Base-by-base conservation (phyloP, 2,329 filamentous ascomycete species). In the Claviceps citrina region DNA sequence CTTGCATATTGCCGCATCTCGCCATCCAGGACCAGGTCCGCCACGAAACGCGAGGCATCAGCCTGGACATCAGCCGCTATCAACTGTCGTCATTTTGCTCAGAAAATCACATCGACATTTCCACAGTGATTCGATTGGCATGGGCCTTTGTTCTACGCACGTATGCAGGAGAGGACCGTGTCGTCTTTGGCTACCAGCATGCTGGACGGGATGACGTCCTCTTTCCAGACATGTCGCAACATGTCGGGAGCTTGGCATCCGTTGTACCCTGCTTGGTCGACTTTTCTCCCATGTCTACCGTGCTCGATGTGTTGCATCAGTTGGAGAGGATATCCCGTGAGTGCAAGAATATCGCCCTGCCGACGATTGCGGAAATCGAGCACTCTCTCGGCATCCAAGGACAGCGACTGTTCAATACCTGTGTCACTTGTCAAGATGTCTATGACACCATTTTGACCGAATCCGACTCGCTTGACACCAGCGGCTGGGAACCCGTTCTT, bases 101-200 rank as follows among this genome's bases (percentile, higher is more conserved):
- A 0, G 36, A 58, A 59, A 33, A 58, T 44, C 7, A 58, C 7
- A 58, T 72, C 3, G 65, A 65, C 0, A 54, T 67, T 0, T 63
- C 68, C 0, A 65, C 69, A 0, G 58, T 76, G 3, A 58, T 78
- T 4, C 66, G 70, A 19, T 63, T 74, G n/a, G 72, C 73, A 0
- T 79, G 74, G 74, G 70, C 65, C 0, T 57, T 79, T 16, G 61
- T 76, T 0, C 57, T 77, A 0, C 66, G 71, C 2, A 61, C 65
- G 1, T 77, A 73, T 46, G 64, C 70, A 3, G 70, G 70, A 1
- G 61, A 61, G 13, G 60, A 68, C 18, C 62, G 65, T 9, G 65
- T 76, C 7, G 64, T 67, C 28, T 78, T 78, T 45, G 75, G 74
- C 1, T 70, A 63, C 42, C 62, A 65, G 26, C 61, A 65, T 3